phyloP scores from a whole-genome alignment of 2,329 filamentous ascomycete species.

The Sphaceloma murrayae region DNA sequence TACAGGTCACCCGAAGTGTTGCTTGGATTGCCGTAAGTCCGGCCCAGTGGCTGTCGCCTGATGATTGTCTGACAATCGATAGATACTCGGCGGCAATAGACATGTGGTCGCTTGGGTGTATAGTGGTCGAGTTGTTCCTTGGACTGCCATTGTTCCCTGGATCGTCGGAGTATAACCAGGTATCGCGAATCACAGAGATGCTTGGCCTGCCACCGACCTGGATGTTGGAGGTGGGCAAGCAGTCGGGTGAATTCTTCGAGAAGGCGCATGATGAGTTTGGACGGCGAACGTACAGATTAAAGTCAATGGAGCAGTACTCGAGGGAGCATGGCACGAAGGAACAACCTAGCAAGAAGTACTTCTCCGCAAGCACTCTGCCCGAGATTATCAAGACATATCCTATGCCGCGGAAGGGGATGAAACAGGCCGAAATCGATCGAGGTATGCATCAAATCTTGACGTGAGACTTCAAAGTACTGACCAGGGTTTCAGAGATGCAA shows the following conservation, averaged over 20 bases:
- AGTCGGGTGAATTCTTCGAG: slow-evolving; percentile 94
- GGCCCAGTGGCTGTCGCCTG: not conserved
- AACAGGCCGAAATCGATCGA: slow-evolving; percentile 89
- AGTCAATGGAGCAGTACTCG: slow-evolving; percentile 97
- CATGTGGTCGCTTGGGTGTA: slow-evolving; percentile 99
- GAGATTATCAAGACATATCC: slow-evolving; percentile 97
- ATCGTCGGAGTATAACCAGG: slow-evolving; percentile 97
- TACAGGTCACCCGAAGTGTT: slow-evolving; percentile 95
- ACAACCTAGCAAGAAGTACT: slow-evolving; percentile 99
- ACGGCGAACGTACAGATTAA: slow-evolving; percentile 79
- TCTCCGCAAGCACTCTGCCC: slow-evolving; percentile 83
- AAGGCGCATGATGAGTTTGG: slow-evolving; percentile 88
- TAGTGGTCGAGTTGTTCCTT: slow-evolving; percentile 94
- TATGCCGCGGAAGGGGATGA: slow-evolving; percentile 99
- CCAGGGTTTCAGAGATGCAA: slow-evolving; percentile 99
- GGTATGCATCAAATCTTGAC: too few species aligned
- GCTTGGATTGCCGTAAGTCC: slow-evolving; percentile 64
- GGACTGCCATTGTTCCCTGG: slow-evolving; percentile 91
- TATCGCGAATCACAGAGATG: slow-evolving; percentile 96
- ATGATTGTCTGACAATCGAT: slow-evolving; percentile 18
- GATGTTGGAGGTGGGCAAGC: slow-evolving; percentile 99
- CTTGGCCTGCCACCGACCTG: slow-evolving; percentile 89
- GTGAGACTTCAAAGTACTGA: too few species aligned
- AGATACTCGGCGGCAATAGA: slow-evolving; percentile 95
- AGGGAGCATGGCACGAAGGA: slow-evolving; percentile 93